Evolutionary conservation across 345 rosid genomes (phyloP).

Genomic region (Noccaea caerulescens): DNA sequence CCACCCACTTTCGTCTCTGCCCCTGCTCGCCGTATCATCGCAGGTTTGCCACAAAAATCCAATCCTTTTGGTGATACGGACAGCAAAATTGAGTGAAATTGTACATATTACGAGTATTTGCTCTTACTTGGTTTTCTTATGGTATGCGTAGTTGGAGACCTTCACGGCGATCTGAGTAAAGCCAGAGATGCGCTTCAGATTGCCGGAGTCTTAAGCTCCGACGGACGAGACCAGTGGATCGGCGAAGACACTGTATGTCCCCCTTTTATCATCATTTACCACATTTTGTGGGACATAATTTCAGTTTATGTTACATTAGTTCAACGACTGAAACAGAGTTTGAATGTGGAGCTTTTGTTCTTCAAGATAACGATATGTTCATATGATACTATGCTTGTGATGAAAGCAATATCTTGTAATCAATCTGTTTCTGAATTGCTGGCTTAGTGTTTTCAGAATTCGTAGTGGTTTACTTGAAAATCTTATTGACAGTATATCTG

Average conservation of each 20-base stretch:
- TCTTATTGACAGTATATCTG: neutral
- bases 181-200: conserved; percentile 78
- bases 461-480: conserved; percentile 1
- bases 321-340: neutral
- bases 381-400: conserved; percentile 11
- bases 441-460: neutral
- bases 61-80: conserved; percentile 20
- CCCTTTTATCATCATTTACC: conserved; percentile 11
- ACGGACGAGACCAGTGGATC: conserved; percentile 73
- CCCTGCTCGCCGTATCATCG: conserved; percentile 87
- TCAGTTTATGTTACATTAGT: conserved; percentile 3
- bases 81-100: neutral
- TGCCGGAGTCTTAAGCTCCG: conserved; percentile 81
- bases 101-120: neutral
- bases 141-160: conserved; percentile 70
- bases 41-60: conserved; percentile 53
- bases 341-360: neutral
- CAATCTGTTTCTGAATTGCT: neutral
- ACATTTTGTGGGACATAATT: neutral
- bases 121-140: neutral
- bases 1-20: conserved; percentile 93
- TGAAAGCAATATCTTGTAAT: neutral
- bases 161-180: conserved; percentile 86
- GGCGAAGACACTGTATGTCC: conserved; percentile 73
- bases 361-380: neutral